Base-by-base conservation (phyloP, 257 asterid species). In the Vinca minor region DNA sequence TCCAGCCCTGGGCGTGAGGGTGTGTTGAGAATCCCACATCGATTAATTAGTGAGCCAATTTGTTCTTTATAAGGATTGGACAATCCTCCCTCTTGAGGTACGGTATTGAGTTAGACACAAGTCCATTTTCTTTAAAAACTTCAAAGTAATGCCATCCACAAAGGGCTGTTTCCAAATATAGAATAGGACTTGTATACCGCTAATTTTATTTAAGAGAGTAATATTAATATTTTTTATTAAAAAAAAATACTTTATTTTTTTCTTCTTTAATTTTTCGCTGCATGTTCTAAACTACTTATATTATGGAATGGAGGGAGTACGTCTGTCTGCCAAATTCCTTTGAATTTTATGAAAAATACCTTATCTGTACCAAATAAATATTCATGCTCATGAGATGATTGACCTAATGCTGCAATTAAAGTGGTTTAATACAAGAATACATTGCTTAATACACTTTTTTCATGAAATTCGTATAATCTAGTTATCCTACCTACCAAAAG, bases 111-210 rank as follows among this genome's bases (percentile, higher is more conserved):
- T n/a, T n/a, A n/a, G n/a, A n/a, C n/a, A n/a, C n/a, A n/a, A n/a
- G n/a, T n/a, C n/a, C n/a, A n/a, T n/a, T n/a, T n/a, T n/a, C n/a
- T 49, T 71, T 39, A 71, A 26, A 52, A 29, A 42, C 55, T 47
- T 39, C 63, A n/a, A 36, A 57, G 1, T 8, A 71, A 38, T 57
- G 58, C 55, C 28, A 20, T 39, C 36, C 57, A 9, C 34, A 52
- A 29, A 4, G 29, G n/a, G n/a, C n/a, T 14, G 49, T 21, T 64
- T 32, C 34, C 45, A 15, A 25, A 18, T 34, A 10, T 66, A 66
- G 39, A 35, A 50, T 46, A 42, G 28, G 41, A 8, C n/a, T n/a
- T n/a, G n/a, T n/a, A n/a, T n/a, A n/a, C n/a, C n/a, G 44, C 56
- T 47, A 10, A 14, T 1, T n/a, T n/a, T n/a, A n/a, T n/a, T n/a